Conservation (phyloP, 106 monocot genomes). For the Acorus gramineus region DNA sequence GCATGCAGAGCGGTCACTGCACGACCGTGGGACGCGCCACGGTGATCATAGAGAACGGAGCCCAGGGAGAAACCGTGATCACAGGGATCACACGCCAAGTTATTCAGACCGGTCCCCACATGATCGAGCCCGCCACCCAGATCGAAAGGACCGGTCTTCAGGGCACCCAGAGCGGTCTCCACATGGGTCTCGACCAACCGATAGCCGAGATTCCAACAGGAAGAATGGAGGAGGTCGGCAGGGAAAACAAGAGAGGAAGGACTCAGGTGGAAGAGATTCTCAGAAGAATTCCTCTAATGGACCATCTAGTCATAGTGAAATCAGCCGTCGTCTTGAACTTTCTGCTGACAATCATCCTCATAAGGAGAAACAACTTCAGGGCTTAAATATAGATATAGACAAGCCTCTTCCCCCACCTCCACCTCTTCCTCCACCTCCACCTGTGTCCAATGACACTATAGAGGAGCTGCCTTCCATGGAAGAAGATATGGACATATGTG, state of each 20-base stretch:
- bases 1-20: conserved; percentile 28
- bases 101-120: conserved; percentile 26
- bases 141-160: conserved; percentile 32
- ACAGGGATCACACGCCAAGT: conserved; percentile 22
- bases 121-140: conserved; percentile 25
- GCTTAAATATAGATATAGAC: conserved; percentile 18
- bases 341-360: conserved; percentile 24
- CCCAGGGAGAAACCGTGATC: conserved; percentile 32
- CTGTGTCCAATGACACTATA: conserved; percentile 20
- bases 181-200: conserved; percentile 8
- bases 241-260: conserved; percentile 23
- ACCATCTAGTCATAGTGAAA: conserved; percentile 23
- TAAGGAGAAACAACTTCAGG: conserved; percentile 27
- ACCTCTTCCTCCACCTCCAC: conserved; percentile 31
- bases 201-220: conserved; percentile 25
- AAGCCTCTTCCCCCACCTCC: conserved; percentile 29
- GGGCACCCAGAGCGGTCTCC: conserved; percentile 14
- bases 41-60: conserved; percentile 39
- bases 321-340: conserved; percentile 24
- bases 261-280: conserved; percentile 28
- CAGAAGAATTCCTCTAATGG: conserved; percentile 15
- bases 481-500: conserved; percentile 99
- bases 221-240: conserved; percentile 18
- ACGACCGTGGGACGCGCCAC: conserved; percentile 21
- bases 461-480: conserved; percentile 74